Evolutionary conservation across 2,329 filamentous ascomycete genomes (phyloP).

Genomic region (Alternaria sp.): DNA sequence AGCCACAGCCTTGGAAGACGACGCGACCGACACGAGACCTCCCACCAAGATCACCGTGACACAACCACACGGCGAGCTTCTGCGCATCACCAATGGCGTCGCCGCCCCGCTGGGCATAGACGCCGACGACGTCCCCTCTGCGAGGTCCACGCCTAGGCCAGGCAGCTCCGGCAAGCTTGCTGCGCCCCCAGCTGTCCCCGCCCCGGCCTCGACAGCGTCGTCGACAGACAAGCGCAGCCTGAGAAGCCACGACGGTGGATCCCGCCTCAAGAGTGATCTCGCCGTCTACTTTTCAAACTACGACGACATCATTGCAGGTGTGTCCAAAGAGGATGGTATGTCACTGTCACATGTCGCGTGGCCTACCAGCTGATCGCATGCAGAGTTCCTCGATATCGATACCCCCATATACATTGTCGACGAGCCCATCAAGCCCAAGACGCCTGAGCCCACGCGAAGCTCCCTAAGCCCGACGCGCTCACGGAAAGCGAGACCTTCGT

Average conservation of each 20-base stretch:
- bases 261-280: constrained; percentile 88
- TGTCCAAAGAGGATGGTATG: constrained; percentile 78
- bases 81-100: constrained; percentile 56
- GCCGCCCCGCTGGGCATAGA: constrained; percentile 43
- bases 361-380: constrained; percentile 24
- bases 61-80: constrained; percentile 53
- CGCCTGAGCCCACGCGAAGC: constrained; percentile 32
- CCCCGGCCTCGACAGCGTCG: constrained; percentile 18
- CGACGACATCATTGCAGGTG: constrained; percentile 90
- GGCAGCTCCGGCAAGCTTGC: constrained; percentile 38
- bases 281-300: constrained; percentile 92
- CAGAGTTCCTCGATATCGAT: constrained; percentile 76
- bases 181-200: constrained; percentile 29
- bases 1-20: constrained; percentile 31
- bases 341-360: constrained; percentile 21
- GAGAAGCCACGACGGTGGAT: constrained; percentile 82
- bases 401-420: constrained; percentile 78
- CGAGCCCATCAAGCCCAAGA: constrained; percentile 52
- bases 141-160: constrained; percentile 42
- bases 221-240: constrained; percentile 74
- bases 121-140: constrained; percentile 45
- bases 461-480: constrained; percentile 38
- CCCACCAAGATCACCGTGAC: constrained; percentile 54
- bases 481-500: constrained; percentile 31
- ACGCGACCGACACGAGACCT: constrained; percentile 45